Conservation (phyloP, 2,329 filamentous ascomycete species). For the Aspergillus sp. region DNA sequence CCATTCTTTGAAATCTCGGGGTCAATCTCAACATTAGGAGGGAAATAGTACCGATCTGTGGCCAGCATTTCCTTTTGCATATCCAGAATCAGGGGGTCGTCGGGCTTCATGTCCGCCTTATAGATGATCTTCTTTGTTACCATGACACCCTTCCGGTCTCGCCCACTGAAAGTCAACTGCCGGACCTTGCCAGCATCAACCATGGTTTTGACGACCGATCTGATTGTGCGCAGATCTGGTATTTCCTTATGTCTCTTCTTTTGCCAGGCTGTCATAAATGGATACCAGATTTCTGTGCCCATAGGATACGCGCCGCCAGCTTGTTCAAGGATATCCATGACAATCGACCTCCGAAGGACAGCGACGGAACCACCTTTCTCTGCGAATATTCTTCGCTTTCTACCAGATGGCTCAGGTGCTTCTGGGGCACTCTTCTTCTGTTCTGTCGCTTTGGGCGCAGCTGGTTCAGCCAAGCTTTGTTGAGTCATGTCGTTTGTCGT, state of each 20-base stretch:
- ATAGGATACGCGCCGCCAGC: slow-evolving; percentile 59
- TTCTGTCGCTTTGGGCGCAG: not conserved
- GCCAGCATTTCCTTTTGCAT: slow-evolving; percentile 55
- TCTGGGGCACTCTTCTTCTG: not conserved
- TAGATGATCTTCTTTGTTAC: slow-evolving; percentile 55
- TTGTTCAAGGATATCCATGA: slow-evolving; percentile 57
- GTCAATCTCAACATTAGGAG: slow-evolving; percentile 44
- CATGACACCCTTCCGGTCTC: slow-evolving; percentile 49
- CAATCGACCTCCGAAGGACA: slow-evolving; percentile 51
- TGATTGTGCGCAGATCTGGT: slow-evolving; percentile 57
- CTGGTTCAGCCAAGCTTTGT: not conserved
- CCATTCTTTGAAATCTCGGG: slow-evolving; percentile 36
- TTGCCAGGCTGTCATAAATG: slow-evolving; percentile 58
- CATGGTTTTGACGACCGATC: slow-evolving; percentile 52
- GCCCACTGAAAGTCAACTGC: slow-evolving; percentile 55
- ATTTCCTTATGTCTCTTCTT: slow-evolving; percentile 45
- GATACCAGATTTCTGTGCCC: slow-evolving; percentile 56
- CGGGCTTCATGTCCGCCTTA: slow-evolving; percentile 48
- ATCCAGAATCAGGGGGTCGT: slow-evolving; percentile 49
- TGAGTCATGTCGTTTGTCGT: not conserved
- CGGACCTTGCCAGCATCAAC: slow-evolving; percentile 54
- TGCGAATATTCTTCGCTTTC: not conserved
- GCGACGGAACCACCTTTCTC: slow-evolving; percentile 48
- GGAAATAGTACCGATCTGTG: slow-evolving; percentile 47
- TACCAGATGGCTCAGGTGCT: not conserved